These are phyloP conservation scores for Lasiosphaeria ovina DNA, from an alignment of 495 filamentous ascomycete species.

Conservation along the genomic window DNA sequence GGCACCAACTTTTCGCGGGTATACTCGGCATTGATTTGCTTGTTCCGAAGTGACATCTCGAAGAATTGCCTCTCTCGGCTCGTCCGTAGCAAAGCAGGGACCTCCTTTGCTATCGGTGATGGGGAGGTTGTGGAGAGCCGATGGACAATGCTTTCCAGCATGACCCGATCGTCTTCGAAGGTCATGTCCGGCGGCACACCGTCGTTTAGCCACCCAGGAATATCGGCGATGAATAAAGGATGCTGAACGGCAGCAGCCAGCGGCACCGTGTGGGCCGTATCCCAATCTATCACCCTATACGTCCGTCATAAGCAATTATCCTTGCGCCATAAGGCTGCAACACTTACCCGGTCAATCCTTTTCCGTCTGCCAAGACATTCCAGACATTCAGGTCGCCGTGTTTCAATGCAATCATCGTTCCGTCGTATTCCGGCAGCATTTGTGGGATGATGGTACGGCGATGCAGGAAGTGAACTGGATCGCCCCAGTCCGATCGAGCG, in stretches of 20 bases:
- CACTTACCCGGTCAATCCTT: conserved; percentile 9
- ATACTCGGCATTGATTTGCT: conserved; percentile 10
- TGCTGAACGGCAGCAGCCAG: conserved; percentile 10
- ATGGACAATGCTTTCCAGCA: conserved; percentile 11
- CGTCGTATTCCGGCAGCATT: conserved; percentile 10
- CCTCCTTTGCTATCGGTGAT: conserved; percentile 9
- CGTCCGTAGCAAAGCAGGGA: conserved; percentile 10
- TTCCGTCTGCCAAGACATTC: conserved; percentile 10
- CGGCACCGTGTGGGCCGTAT: conserved; percentile 9
- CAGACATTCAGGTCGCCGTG: conserved; percentile 10
- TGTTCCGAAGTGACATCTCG: conserved; percentile 11
- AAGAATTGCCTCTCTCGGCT: conserved; percentile 10
- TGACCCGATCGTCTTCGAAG: conserved; percentile 8
- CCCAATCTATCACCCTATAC: conserved; percentile 10
- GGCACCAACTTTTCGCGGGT: conserved; percentile 10
- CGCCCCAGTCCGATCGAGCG: conserved; percentile 9
- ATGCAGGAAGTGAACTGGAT: conserved; percentile 10
- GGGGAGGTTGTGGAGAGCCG: conserved; percentile 9
- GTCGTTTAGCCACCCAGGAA: conserved; percentile 10
- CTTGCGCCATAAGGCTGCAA: conserved; percentile 9
- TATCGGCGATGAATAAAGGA: conserved; percentile 11
- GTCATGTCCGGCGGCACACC: conserved; percentile 9
- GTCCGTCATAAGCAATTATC: conserved; percentile 10
- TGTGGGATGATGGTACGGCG: conserved; percentile 10
- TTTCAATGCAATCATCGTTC: conserved; percentile 11